Evolutionary conservation across 139 green algal genomes (phyloP), one percentile per base, ranked within the genome.

Genomic region (Volvox africanus): DNA sequence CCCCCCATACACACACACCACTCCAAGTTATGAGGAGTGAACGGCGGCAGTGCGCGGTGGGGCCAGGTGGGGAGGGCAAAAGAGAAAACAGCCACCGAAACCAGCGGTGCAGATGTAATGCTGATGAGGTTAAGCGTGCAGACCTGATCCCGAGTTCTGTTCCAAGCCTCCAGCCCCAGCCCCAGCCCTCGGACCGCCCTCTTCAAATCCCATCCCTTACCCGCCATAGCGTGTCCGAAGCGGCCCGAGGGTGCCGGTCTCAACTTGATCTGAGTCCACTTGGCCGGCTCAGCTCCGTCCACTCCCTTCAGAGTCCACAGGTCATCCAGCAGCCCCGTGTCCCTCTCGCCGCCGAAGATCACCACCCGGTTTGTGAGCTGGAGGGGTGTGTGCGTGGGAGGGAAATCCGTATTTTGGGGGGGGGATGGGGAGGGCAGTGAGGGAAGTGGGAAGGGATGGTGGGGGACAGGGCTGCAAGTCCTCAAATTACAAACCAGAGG

Each of bases 271-370:
- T 93, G 96, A 0, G 93, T 96, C 96, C 96, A 97, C 73, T 77
- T 84, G 73, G 86, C 86, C 0, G 86, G 35, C 75, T 90, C 86
- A 30, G 2, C 35, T 50, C 71, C 86, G n/a, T 90, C 86, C 73
- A 19, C 86, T 21, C 55, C 75, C 75, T 93, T 88, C 33, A 98
- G 86, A 9, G 92, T 92, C 95, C 95, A 97, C 80, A 97, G 77
- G 88, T 98, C 96, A 32, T 94, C 92, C 14, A 94, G 81, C 18
- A 95, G 89, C 0, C 95, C 95, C n/a, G 61, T 73, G 86, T 95
- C 90, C 3, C 81, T 93, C 89, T 98, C 96, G 20, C 96, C 96
- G 24, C 96, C 96, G 94, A 97, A 97, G 85, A 97, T 33, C n/a
- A 97, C 85, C 28, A 97, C 87, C 0, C 93, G 89, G 18, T 76